Conservation (phyloP, 2,329 filamentous ascomycete genomes). For the Colletotrichum sp. region DNA sequence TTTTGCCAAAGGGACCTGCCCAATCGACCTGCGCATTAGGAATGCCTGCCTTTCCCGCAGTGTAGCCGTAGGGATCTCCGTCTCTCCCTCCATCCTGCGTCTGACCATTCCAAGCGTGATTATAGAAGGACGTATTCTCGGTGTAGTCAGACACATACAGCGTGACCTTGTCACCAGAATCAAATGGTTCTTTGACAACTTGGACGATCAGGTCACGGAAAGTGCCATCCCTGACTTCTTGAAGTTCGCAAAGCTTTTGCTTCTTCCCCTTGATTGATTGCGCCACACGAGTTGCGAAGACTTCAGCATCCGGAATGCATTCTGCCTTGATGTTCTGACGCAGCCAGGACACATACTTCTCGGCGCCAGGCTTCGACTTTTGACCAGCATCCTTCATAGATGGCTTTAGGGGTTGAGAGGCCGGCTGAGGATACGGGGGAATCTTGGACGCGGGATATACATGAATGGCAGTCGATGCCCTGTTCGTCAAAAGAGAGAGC, state of each 20-base stretch:
- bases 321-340: constrained; percentile 50
- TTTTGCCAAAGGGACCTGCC: constrained; percentile 76
- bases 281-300: constrained; percentile 45
- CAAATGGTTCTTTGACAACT: constrained; percentile 61
- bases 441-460: constrained; percentile 48
- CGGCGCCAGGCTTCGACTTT: constrained; percentile 26
- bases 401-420: constrained; percentile 25
- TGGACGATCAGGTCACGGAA: constrained; percentile 77
- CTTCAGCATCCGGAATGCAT: constrained; percentile 43
- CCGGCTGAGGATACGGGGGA: constrained; percentile 39
- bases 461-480: constrained; percentile 44
- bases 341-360: constrained; percentile 53
- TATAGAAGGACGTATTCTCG: constrained; percentile 66
- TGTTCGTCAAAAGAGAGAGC: constrained; percentile 51
- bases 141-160: constrained; percentile 88
- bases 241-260: constrained; percentile 67
- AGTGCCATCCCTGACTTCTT: constrained; percentile 58
- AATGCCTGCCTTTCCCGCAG: constrained; percentile 28
- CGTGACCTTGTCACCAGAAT: constrained; percentile 52
- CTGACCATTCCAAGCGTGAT: constrained; percentile 40
- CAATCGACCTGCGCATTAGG: constrained; percentile 46
- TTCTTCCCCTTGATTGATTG: constrained; percentile 49
- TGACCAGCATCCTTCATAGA: constrained; percentile 16
- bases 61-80: constrained; percentile 64
- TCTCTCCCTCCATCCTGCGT: constrained; percentile 39